A percentile compares a stretch with the other conserved stretches of the same genome.
These are phyloP conservation scores for Lantana camara DNA, from an alignment of 257 asterid genomes.

Conservation along the genomic window DNA sequence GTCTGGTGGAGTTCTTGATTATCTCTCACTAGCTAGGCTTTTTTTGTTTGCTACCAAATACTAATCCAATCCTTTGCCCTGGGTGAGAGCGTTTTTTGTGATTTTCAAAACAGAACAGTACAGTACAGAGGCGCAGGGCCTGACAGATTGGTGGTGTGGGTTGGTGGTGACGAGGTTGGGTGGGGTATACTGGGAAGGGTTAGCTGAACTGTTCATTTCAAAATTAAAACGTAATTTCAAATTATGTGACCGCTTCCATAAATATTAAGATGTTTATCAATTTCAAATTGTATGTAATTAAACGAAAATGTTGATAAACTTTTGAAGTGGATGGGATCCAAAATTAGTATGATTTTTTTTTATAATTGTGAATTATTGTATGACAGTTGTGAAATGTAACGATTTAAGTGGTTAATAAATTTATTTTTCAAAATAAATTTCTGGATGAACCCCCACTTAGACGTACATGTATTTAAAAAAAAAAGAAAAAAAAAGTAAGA, in stretches of 20 bases:
- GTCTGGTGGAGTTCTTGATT: constrained; percentile 20
- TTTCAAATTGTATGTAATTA: too few relatives aligned
- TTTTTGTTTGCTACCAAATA: background rate
- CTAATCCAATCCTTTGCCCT: background rate
- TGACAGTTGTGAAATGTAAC: too few relatives aligned
- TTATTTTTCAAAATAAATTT: too few relatives aligned
- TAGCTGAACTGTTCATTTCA: background rate
- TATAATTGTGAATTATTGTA: too few relatives aligned
- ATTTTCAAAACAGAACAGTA: constrained; percentile 20
- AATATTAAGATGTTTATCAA: background rate
- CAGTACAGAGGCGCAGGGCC: constrained; percentile 4
- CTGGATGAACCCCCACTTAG: too few relatives aligned
- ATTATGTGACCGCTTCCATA: too few relatives aligned
- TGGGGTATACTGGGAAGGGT: background rate
- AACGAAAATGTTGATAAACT: too few relatives aligned
- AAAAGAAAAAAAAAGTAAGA: too few relatives aligned
- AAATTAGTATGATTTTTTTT: too few relatives aligned
- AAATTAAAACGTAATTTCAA: background rate
- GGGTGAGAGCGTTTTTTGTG: constrained; percentile 14
- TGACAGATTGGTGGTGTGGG: constrained; percentile 39
- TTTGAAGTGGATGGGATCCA: too few relatives aligned
- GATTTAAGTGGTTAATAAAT: too few relatives aligned
- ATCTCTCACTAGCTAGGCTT: constrained; percentile 21
- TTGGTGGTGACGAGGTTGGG: constrained; percentile 25
- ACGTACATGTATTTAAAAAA: too few relatives aligned